Conservation (phyloP, 1,284 basidiomycete species). For the Papiliotrema terrestris region DNA sequence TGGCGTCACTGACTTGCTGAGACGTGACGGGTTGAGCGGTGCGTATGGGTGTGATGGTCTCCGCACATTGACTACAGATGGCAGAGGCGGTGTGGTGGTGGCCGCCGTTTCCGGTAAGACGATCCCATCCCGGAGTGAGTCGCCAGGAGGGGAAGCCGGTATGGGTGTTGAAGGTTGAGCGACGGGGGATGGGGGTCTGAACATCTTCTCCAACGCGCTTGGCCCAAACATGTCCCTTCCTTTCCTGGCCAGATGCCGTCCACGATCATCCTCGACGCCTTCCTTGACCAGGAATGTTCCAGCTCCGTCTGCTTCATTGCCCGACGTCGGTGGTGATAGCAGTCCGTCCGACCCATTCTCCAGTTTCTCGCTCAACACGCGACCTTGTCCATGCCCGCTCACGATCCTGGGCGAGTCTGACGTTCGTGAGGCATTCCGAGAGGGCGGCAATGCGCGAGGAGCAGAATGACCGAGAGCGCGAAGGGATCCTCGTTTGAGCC, state of each 20-base stretch:
- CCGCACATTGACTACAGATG: conserved; percentile 5
- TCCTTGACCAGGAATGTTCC: conserved; percentile 80
- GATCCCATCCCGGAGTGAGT: too few relatives aligned
- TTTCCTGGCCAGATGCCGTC: conserved; percentile 37
- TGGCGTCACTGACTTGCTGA: conserved; percentile 47
- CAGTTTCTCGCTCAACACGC: conserved; percentile 3
- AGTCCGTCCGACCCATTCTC: neutral
- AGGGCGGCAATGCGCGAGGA: conserved; percentile 31
- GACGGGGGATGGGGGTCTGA: conserved; percentile 79
- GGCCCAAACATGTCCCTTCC: conserved; percentile 78
- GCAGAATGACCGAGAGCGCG: conserved; percentile 35
- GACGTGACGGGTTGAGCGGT: conserved; percentile 40
- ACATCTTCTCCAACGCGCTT: conserved; percentile 78
- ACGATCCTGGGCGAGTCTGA: conserved; percentile 1
- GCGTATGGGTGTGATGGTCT: conserved; percentile 43
- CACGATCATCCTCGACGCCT: conserved; percentile 60
- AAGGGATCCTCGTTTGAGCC: conserved; percentile 39
- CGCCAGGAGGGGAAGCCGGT: neutral
- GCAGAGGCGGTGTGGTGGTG: conserved; percentile 11
- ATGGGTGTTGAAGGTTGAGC: conserved; percentile 12
- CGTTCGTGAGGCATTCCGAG: conserved; percentile 7
- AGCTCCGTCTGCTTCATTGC: conserved; percentile 2
- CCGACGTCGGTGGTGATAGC: conserved; percentile 18
- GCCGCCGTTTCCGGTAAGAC: conserved; percentile 3
- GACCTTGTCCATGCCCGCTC: conserved; percentile 6